phyloP scores from a whole-genome alignment of 2,329 filamentous ascomycete genomes.

The Verticillium tricorpus region DNA sequence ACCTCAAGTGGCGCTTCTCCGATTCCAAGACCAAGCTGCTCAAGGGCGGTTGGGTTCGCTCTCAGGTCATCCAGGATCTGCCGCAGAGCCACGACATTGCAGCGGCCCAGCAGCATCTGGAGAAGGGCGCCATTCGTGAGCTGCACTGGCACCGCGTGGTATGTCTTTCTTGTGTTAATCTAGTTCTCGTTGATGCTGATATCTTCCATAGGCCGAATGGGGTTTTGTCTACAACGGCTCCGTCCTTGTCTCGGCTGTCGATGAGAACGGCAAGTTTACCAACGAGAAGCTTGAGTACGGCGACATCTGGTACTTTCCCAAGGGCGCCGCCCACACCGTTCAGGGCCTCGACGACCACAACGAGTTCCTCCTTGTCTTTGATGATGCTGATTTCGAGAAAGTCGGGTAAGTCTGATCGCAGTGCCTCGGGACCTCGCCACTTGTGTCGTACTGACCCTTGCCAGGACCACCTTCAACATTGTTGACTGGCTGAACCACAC shows the following conservation, averaged over 20 bases:
- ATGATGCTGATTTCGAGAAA: conserved; percentile 62
- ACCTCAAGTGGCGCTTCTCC: conserved; percentile 67
- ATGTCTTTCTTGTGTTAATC: conserved; percentile 19
- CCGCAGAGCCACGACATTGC: conserved; percentile 62
- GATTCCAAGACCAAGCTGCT: conserved; percentile 60
- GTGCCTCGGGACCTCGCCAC: not conserved
- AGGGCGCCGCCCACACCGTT: conserved; percentile 58
- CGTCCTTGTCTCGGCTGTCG: conserved; percentile 55
- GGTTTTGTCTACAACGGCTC: conserved; percentile 56
- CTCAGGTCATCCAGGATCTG: conserved; percentile 63
- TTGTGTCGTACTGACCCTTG: not conserved
- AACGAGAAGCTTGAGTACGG: conserved; percentile 53
- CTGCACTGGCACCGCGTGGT: conserved; percentile 66
- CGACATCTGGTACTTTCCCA: conserved; percentile 67
- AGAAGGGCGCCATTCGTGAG: conserved; percentile 61
- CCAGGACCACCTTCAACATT: conserved; percentile 64
- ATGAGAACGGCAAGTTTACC: conserved; percentile 55
- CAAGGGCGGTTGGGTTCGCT: conserved; percentile 61
- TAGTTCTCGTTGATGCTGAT: not conserved
- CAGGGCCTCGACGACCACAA: conserved; percentile 63
- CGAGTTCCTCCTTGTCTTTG: conserved; percentile 63
- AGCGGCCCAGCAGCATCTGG: conserved; percentile 63
- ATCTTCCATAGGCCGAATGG: conserved; percentile 54
- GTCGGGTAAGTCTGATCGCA: conserved; percentile 39
- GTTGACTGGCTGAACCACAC: conserved; percentile 68